Evolutionary conservation across 2,329 filamentous ascomycete genomes (phyloP), one percentile per base, ranked within the genome.

Genomic region (Fusarium sp.): DNA sequence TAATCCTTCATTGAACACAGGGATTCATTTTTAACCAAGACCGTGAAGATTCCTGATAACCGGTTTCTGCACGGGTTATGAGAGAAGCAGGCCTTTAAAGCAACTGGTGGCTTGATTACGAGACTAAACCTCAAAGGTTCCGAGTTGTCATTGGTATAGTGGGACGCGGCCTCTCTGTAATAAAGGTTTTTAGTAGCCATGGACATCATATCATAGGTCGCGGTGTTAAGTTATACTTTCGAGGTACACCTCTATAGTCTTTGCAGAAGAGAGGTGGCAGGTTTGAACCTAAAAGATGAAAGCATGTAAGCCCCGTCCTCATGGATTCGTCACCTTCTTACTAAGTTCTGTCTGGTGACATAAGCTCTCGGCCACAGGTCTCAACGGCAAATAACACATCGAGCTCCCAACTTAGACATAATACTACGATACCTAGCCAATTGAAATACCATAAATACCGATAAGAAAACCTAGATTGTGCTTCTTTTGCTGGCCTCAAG

Each of bases 321-420:
- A 33, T 33, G 7, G 2, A 18, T 50, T 18, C 5, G 5, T 19
- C 3, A n/a, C 28, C 2, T 13, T 6, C 13, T 30, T 2, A 16
- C 6, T 4, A 7, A 4, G 8, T 15, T 30, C 18, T 6, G 3
- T 30, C 6, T 1, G 1, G 10, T 19, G 11, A 25, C 9, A 6
- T 9, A 7, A 25, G 3, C 10, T 25, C 42, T 25, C 12, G 1
- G 12, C 11, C 32, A 33, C 32, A 33, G 12, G 12, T 13, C 12
- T 33, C 32, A 33, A 1, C 32, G 5, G 32, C 11, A 32, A 32
- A 32, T 32, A 32, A 11, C 30, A 32, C 30, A 32, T 4, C 30
- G 12, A 32, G 30, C 30, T 32, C 11, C 12, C 10, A 10, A 11
- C 9, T 30, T 30, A 30, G 8, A 30, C 8, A 11, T 30, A 10